phyloP scores from a whole-genome alignment of 2,329 filamentous ascomycete genomes.

The Sordariomycetes sp. region DNA sequence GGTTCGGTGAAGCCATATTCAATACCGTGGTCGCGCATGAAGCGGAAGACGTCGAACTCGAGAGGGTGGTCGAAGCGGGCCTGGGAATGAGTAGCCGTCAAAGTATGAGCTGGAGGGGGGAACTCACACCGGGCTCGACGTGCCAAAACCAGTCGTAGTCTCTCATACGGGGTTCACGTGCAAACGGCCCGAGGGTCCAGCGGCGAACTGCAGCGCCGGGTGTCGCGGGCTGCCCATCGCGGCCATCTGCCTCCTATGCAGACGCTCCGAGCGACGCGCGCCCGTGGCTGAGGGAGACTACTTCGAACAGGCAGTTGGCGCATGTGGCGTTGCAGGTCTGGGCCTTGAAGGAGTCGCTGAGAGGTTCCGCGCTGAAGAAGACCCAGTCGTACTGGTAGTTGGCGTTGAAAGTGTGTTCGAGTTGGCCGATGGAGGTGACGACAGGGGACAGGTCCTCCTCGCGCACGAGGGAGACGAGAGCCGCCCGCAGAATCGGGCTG shows the following conservation, averaged over 20 bases:
- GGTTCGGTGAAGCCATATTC: conserved; percentile 60
- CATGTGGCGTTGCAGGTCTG: conserved; percentile 59
- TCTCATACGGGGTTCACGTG: conserved; percentile 62
- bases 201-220: neutral
- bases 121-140: conserved; percentile 49
- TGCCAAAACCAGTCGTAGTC: conserved; percentile 52
- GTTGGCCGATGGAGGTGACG: conserved; percentile 44
- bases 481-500: conserved; percentile 16
- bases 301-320: conserved; percentile 62
- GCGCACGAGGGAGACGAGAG: conserved; percentile 19
- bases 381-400: conserved; percentile 84
- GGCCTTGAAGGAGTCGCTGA: conserved; percentile 68
- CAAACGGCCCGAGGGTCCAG: conserved; percentile 80
- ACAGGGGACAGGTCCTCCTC: conserved; percentile 20
- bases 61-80: conserved; percentile 49
- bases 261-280: conserved; percentile 21
- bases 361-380: conserved; percentile 76
- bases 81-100: too few relatives aligned
- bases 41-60: conserved; percentile 78
- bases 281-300: conserved; percentile 64
- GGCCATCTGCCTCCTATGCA: conserved; percentile 4
- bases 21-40: conserved; percentile 77
- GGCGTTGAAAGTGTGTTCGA: conserved; percentile 54
- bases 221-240: neutral
- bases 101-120: too few relatives aligned